Base-by-base conservation (phyloP, 1,139 yeast species). In the Blastobotrys raffinosifermentans region DNA sequence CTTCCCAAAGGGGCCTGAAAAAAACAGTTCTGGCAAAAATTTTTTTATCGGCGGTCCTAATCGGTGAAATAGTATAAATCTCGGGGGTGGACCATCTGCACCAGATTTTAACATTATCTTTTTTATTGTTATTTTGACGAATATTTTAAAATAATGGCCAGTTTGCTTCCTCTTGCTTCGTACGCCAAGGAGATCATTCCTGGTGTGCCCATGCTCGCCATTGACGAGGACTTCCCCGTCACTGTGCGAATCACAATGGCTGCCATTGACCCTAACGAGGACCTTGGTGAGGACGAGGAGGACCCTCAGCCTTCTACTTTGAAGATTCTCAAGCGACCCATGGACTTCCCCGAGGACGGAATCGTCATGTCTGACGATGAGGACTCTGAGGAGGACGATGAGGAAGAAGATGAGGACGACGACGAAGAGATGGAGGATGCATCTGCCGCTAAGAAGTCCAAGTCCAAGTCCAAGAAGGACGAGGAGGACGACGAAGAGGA, bases 231-330 rank as follows among this genome's bases (percentile, higher is more conserved):
- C 45, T 79, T 78, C 60, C 96, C 96, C 38, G 81, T 84, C 49
- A 80, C 96, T 48, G 77, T 91, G 52, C 83, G 94, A 66, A 64
- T 91, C 57, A 89, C 97, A 41, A 75, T 91, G 74, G 98, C 96
- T 51, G 94, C 98, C 43, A 73, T 91, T 56, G 96, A 91, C 66
- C 94, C 96, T 47, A 69, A 82, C 29, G 74, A 77, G 45, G 86
- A 83, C 55, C 93, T 84, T 57, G 84, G 84, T 57, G 75, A 70
- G 40, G 55, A 54, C 39, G 43, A 51, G 41, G 77, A 73, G 52
- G n/a, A n/a, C n/a, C n/a, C n/a, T n/a, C n/a, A n/a, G n/a, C 97
- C 97, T 50, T 79, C 95, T 23, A 85, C 95, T 53, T 72, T 91
- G 58, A 82, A 94, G 69, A 74, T 89, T 58, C 75, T 91, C 61